Evolutionary conservation across 768 basidiomycete species (phyloP).

Genomic region (Leucosporidium yakuticum): DNA sequence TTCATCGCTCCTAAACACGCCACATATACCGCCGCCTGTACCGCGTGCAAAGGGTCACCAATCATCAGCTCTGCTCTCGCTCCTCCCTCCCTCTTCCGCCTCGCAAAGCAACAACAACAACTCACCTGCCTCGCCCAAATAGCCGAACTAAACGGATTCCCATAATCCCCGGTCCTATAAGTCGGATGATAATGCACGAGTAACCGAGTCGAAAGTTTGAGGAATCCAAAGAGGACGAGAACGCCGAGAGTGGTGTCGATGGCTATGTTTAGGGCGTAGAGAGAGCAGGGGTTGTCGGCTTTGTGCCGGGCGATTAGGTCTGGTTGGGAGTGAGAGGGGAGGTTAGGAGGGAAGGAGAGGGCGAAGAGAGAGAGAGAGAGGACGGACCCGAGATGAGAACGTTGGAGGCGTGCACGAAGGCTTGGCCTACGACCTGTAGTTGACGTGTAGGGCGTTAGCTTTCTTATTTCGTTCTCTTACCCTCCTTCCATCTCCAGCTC

Average conservation of each 20-base stretch:
- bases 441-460: too few species aligned
- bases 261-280: slow-evolving; percentile 80
- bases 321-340: slow-evolving; percentile 48
- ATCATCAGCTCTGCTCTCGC: not conserved
- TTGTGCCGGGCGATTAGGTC: slow-evolving; percentile 64
- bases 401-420: slow-evolving; percentile 73
- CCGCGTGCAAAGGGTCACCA: too few species aligned
- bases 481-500: too few species aligned
- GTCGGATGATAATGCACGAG: slow-evolving; percentile 60
- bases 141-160: slow-evolving; percentile 65
- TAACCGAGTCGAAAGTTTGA: slow-evolving; percentile 55
- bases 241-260: slow-evolving; percentile 90
- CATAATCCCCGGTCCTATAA: slow-evolving; percentile 82
- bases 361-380: not conserved
- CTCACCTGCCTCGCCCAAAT: slow-evolving; percentile 62
- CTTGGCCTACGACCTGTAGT: slow-evolving; percentile 68
- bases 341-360: not conserved
- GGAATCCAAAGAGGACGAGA: slow-evolving; percentile 56
- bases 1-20: slow-evolving; percentile 80
- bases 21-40: slow-evolving; percentile 60
- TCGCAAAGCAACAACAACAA: slow-evolving; percentile 29
- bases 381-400: slow-evolving; percentile 43
- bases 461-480: too few species aligned
- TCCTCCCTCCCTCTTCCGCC: not conserved
- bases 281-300: slow-evolving; percentile 69